These are phyloP conservation scores for Closterium sp. DNA, from an alignment of 139 green algal species.

Conservation along the genomic window DNA sequence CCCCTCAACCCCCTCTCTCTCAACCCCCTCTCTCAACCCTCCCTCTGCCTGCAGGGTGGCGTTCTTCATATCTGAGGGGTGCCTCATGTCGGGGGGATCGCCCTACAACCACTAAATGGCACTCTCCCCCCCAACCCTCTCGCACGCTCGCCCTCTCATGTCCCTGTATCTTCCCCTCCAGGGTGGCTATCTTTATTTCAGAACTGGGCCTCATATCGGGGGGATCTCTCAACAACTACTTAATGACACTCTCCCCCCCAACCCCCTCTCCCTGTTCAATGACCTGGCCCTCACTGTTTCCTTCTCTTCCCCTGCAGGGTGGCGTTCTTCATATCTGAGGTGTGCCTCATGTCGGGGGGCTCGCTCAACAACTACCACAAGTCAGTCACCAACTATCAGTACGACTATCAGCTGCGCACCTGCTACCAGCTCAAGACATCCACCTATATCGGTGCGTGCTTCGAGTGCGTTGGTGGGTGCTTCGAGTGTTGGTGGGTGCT, in stretches of 20 bases:
- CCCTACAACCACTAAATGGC: too few species aligned
- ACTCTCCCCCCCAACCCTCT: too few species aligned
- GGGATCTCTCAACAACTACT: background rate
- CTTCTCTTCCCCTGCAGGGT: background rate
- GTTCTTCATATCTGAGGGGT: too few species aligned
- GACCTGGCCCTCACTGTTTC: too few species aligned
- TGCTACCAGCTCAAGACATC: background rate
- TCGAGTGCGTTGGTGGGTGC: background rate
- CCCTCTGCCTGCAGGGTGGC: too few species aligned
- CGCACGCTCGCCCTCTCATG: too few species aligned
- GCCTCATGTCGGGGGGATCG: too few species aligned
- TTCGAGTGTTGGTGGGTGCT: background rate
- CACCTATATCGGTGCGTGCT: slow-evolving; percentile 9
- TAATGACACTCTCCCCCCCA: too few species aligned
- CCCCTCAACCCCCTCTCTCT: background rate
- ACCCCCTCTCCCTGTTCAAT: too few species aligned
- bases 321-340: slow-evolving; percentile 19
- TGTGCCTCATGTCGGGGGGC: slow-evolving; percentile 7
- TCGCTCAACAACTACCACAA: slow-evolving; percentile 22
- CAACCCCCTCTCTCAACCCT: too few species aligned
- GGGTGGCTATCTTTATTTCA: background rate
- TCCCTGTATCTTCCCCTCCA: background rate
- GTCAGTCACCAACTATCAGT: background rate
- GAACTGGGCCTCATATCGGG: background rate
- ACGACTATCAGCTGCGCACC: slow-evolving; percentile 16